Conservation (phyloP, 2,329 filamentous ascomycete genomes). For the Graphium sp. region DNA sequence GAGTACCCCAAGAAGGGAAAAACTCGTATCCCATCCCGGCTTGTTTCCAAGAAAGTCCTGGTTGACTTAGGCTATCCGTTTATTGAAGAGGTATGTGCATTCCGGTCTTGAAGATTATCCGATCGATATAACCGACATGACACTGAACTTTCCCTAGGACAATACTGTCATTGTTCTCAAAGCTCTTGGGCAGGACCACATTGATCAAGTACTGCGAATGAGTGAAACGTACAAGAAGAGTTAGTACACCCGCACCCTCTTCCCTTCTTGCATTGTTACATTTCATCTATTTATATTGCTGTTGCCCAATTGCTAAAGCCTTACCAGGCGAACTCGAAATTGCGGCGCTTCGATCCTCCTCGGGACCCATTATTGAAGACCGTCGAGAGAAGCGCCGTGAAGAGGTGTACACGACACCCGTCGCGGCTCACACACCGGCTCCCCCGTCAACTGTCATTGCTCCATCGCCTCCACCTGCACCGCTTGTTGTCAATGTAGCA, state of each 20-base stretch:
- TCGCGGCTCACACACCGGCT: conserved; percentile 9
- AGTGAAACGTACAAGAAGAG: conserved; percentile 61
- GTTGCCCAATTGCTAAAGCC: background rate
- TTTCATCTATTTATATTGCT: background rate
- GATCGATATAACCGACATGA: background rate
- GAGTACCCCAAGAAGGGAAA: conserved; percentile 73
- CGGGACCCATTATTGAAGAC: conserved; percentile 28
- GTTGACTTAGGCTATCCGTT: conserved; percentile 77
- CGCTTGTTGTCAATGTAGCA: too few relatives aligned
- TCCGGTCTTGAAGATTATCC: background rate
- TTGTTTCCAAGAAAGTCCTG: conserved; percentile 67
- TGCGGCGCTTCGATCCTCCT: conserved; percentile 24
- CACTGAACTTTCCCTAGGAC: conserved; percentile 31
- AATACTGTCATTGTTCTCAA: conserved; percentile 67
- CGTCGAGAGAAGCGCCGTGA: conserved; percentile 29
- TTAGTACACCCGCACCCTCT: conserved; percentile 13
- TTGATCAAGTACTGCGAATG: conserved; percentile 72
- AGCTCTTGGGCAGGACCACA: conserved; percentile 77
- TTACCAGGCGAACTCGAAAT: conserved; percentile 24
- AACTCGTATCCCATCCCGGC: conserved; percentile 67
- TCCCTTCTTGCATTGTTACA: background rate
- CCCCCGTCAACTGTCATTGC: conserved; percentile 9
- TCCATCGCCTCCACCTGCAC: conserved; percentile 13
- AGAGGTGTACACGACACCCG: conserved; percentile 18
- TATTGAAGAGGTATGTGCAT: conserved; percentile 56